Conservation (phyloP, 805 yeast genomes). For the Saccharomyces jurei region DNA sequence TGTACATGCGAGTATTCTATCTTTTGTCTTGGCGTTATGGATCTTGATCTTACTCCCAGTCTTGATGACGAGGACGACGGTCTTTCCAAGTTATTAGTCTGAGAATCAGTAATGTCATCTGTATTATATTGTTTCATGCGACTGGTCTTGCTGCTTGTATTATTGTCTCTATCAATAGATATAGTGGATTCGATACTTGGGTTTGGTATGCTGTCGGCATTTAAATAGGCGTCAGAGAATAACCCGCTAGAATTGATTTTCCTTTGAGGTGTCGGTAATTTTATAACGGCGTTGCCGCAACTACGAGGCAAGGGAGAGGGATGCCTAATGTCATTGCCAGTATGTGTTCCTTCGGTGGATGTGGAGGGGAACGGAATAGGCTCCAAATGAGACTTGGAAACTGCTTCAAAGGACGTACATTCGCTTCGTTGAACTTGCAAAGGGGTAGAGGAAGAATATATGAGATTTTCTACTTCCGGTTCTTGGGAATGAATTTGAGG, state of each 20-base stretch:
- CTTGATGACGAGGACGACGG: constrained; percentile 21
- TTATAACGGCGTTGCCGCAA: neutral
- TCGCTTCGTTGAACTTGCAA: neutral
- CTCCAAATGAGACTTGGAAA: neutral
- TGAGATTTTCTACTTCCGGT: neutral
- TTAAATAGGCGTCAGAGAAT: constrained; percentile 36
- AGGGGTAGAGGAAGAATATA: neutral
- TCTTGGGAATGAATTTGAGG: neutral
- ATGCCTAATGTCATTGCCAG: neutral
- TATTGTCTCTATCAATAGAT: constrained; percentile 1
- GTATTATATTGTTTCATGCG: neutral
- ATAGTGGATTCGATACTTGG: constrained; percentile 7
- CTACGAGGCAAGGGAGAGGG: neutral
- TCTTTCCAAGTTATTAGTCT: constrained; percentile 20
- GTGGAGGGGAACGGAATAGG: neutral
- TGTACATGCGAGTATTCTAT: constrained; percentile 5
- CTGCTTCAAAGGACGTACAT: neutral
- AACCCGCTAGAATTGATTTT: constrained; percentile 16
- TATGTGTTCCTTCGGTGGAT: neutral
- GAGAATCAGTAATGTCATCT: constrained; percentile 9
- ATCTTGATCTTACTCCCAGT: constrained; percentile 26
- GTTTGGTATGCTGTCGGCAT: constrained; percentile 36
- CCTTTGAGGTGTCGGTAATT: constrained; percentile 19
- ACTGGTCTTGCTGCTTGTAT: constrained; percentile 1
- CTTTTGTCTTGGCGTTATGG: constrained; percentile 18